Evolutionary conservation across 805 yeast species (phyloP).

Genomic region (Myxozyma kluyveri): DNA sequence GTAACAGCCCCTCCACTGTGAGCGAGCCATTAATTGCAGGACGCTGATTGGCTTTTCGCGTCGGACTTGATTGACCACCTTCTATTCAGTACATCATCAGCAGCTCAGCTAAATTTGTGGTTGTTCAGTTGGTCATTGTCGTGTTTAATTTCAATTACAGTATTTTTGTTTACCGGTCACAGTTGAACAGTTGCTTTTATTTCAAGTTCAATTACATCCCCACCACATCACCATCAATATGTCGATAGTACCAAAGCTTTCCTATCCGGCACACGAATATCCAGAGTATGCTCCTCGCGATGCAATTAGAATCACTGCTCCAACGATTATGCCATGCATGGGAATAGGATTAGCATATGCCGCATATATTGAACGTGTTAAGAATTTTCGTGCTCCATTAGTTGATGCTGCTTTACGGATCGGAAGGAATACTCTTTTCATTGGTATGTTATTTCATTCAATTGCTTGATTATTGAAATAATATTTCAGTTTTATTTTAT

Average conservation of each 20-base stretch:
- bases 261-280: slow-evolving; percentile 37
- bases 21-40: too few relatives aligned
- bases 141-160: too few relatives aligned
- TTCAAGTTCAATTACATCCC: too few relatives aligned
- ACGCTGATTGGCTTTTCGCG: too few relatives aligned
- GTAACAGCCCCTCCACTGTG: too few relatives aligned
- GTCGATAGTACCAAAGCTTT: slow-evolving; percentile 31
- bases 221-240: slow-evolving; percentile 7
- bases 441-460: slow-evolving; percentile 8
- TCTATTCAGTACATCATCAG: too few relatives aligned
- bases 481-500: slow-evolving; percentile 31
- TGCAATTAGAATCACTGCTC: slow-evolving; percentile 50
- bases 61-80: too few relatives aligned
- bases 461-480: slow-evolving; percentile 1
- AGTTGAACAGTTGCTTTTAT: too few relatives aligned
- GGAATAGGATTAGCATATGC: slow-evolving; percentile 7
- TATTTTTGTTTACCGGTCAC: too few relatives aligned
- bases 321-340: slow-evolving; percentile 30
- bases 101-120: too few relatives aligned
- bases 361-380: slow-evolving; percentile 19
- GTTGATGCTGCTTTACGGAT: slow-evolving; percentile 8
- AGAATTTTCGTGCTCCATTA: background rate
- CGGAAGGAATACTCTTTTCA: slow-evolving; percentile 2
- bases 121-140: too few relatives aligned
- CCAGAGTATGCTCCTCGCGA: slow-evolving; percentile 55